These are phyloP conservation scores for Tolypocladium endophyticum DNA, from an alignment of 2,329 filamentous ascomycete species.

Conservation along the genomic window DNA sequence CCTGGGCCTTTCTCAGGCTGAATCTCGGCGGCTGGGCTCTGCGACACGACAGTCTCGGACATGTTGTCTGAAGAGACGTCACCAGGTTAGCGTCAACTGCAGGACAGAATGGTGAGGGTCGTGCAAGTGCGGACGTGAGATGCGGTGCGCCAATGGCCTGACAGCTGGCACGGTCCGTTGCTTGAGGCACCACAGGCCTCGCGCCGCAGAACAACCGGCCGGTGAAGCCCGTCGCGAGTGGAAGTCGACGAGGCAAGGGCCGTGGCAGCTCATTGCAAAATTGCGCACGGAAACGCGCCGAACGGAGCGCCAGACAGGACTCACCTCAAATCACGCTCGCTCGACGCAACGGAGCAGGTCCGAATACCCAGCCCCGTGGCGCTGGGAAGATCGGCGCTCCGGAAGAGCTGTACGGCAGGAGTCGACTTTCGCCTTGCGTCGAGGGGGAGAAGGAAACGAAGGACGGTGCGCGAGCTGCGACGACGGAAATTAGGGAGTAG, in stretches of 20 bases:
- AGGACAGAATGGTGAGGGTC: neutral
- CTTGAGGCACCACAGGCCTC: neutral
- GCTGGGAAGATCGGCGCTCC: conserved; percentile 14
- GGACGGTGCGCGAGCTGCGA: conserved; percentile 1
- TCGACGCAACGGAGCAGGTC: conserved; percentile 11
- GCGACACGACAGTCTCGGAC: conserved; percentile 18
- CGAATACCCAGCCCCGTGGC: conserved; percentile 14
- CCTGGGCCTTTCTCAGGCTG: conserved; percentile 22
- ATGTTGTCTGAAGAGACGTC: conserved; percentile 13
- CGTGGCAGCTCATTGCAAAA: neutral
- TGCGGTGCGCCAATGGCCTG: neutral
- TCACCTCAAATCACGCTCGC: conserved; percentile 13
- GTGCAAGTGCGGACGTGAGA: neutral
- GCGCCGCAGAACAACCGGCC: neutral
- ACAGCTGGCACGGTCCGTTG: neutral
- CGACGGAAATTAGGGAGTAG: conserved; percentile 5
- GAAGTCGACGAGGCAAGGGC: neutral
- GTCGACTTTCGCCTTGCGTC: neutral
- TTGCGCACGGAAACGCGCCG: neutral
- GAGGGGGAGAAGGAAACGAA: neutral
- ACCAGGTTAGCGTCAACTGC: neutral
- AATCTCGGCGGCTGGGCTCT: conserved; percentile 17
- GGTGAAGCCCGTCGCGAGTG: neutral
- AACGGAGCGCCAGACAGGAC: conserved; percentile 1
- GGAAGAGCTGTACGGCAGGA: conserved; percentile 8